phyloP scores from a whole-genome alignment of 345 rosid genomes.

The Pseudoturritis turrita region DNA sequence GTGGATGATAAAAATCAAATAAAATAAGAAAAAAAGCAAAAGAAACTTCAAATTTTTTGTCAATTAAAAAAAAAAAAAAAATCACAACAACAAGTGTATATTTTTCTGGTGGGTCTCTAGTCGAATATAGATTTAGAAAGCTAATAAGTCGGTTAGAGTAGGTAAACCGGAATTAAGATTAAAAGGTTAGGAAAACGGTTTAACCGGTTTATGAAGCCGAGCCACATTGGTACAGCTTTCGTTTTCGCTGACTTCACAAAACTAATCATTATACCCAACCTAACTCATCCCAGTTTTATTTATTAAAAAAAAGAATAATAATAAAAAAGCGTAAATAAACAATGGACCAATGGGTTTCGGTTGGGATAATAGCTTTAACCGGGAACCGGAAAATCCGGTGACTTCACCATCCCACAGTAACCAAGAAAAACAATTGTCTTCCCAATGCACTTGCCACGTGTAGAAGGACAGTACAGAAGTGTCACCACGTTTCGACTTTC shows the following conservation, averaged over 20 bases:
- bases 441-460: constrained; percentile 40
- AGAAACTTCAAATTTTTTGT: not conserved
- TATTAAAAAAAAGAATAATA: not conserved
- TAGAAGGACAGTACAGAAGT: not conserved
- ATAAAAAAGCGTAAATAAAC: not conserved
- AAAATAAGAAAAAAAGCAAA: no score
- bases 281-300: constrained; percentile 26
- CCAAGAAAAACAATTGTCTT: constrained; percentile 29
- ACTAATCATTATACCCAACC: constrained; percentile 55
- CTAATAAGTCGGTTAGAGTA: not conserved
- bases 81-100: not conserved
- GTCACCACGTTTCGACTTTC: constrained; percentile 44
- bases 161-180: not conserved
- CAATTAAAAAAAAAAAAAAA: not conserved
- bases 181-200: not conserved
- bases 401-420: constrained; percentile 33
- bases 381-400: constrained; percentile 34
- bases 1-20: no score
- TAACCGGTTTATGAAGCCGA: constrained; percentile 21
- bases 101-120: constrained; percentile 5
- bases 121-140: constrained; percentile 9
- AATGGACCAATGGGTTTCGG: constrained; percentile 20
- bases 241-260: constrained; percentile 44
- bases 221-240: constrained; percentile 40
- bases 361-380: constrained; percentile 31